phyloP scores from a whole-genome alignment of 106 monocot species.

The Hemerocallis citrina region DNA sequence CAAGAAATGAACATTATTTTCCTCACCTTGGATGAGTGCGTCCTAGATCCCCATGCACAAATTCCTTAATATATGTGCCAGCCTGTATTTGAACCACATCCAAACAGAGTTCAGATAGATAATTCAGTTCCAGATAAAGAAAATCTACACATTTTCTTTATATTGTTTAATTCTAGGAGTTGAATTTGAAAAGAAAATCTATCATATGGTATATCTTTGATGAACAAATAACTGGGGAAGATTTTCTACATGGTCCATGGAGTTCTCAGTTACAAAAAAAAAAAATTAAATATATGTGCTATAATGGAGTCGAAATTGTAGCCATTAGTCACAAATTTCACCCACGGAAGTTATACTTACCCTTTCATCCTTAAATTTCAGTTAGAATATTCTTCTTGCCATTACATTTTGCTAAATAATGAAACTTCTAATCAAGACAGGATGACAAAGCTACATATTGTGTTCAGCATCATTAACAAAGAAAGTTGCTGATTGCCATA shows the following conservation, averaged over 20 bases:
- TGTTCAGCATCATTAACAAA: not conserved
- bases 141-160: too few relatives aligned
- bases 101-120: not conserved
- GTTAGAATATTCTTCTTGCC: not conserved
- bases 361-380: not conserved
- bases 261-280: too few relatives aligned
- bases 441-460: not conserved
- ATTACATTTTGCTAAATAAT: not conserved
- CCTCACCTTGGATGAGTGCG: conserved; percentile 86
- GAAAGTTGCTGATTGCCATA: too few relatives aligned
- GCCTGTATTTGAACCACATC: conserved; percentile 38
- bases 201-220: too few relatives aligned
- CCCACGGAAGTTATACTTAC: not conserved
- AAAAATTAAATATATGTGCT: too few relatives aligned
- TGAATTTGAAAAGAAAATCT: too few relatives aligned
- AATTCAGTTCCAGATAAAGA: not conserved
- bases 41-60: conserved; percentile 99
- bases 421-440: not conserved
- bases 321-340: too few relatives aligned
- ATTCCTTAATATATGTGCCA: conserved; percentile 97
- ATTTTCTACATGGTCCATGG: too few relatives aligned
- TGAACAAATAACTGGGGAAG: too few relatives aligned
- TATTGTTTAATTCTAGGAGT: too few relatives aligned
- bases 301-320: too few relatives aligned
- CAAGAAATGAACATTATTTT: too few relatives aligned